Percentiles rank a stretch among this genome's conserved stretches.
Conservation (phyloP, 2,329 filamentous ascomycete genomes). For the Fusarium mexicanum region DNA sequence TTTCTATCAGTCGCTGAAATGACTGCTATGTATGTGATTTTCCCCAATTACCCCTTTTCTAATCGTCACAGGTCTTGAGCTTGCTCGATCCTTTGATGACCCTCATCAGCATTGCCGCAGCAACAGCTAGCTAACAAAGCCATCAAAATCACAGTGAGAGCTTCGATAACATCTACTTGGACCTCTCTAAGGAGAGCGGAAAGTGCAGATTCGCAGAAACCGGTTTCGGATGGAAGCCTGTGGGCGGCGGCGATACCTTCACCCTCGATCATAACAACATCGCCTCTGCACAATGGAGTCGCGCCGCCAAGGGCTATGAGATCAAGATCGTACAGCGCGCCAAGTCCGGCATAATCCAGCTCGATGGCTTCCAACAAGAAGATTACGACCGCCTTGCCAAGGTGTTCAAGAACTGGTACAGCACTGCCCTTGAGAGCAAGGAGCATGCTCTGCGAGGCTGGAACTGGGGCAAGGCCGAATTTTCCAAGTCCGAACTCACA, state of each 20-base stretch:
- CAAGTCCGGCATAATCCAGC: conserved; percentile 85
- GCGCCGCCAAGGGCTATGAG: conserved; percentile 91
- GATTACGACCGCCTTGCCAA: conserved; percentile 92
- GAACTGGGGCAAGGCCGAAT: conserved; percentile 99
- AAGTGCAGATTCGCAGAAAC: conserved; percentile 96
- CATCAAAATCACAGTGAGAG: conserved; percentile 70
- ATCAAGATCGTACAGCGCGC: conserved; percentile 85
- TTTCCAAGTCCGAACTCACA: conserved; percentile 90
- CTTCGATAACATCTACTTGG: conserved; percentile 97
- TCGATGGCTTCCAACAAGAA: conserved; percentile 95
- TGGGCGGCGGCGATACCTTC: conserved; percentile 87
- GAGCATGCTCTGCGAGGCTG: conserved; percentile 96
- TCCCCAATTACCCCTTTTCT: background rate
- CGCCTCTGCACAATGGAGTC: conserved; percentile 90
- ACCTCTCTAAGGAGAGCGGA: conserved; percentile 90
- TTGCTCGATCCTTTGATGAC: background rate
- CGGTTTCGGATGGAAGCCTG: conserved; percentile 94
- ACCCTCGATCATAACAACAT: conserved; percentile 91
- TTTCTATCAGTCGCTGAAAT: conserved; percentile 38
- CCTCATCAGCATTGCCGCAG: conserved; percentile 8
- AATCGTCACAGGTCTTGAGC: background rate
- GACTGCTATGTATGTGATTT: conserved; percentile 52
- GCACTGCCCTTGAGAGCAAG: conserved; percentile 87
- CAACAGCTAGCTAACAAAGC: conserved; percentile 32
- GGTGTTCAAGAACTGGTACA: conserved; percentile 98